Conservation (phyloP, 2,329 filamentous ascomycete species). For the Teratosphaeria gauchensis region DNA sequence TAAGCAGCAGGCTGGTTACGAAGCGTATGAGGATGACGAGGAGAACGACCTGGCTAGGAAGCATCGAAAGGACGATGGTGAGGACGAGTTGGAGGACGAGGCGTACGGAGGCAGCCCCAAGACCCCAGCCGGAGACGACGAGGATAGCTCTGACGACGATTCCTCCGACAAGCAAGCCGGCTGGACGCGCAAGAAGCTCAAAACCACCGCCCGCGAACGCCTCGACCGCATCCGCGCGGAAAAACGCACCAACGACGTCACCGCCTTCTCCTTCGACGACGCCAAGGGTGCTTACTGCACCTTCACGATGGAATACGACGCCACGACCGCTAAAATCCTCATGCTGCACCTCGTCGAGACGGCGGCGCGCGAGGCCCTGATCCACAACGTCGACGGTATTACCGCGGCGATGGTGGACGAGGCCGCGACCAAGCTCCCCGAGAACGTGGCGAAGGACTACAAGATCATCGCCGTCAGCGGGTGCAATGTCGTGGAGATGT, state of each 20-base stretch:
- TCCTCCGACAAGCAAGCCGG: background rate
- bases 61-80: slow-evolving; percentile 52
- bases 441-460: slow-evolving; percentile 62
- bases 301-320: slow-evolving; percentile 74
- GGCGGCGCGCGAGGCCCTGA: slow-evolving; percentile 65
- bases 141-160: slow-evolving; percentile 8
- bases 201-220: slow-evolving; percentile 42
- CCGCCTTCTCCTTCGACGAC: slow-evolving; percentile 71
- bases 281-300: slow-evolving; percentile 63
- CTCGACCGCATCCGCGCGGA: slow-evolving; percentile 55
- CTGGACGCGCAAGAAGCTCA: slow-evolving; percentile 8
- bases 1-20: slow-evolving; percentile 72
- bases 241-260: slow-evolving; percentile 52
- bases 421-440: slow-evolving; percentile 43
- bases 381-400: slow-evolving; percentile 77
- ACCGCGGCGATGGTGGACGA: slow-evolving; percentile 59
- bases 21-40: slow-evolving; percentile 86
- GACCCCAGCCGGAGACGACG: slow-evolving; percentile 23
- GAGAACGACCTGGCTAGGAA: slow-evolving; percentile 64
- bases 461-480: slow-evolving; percentile 74
- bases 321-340: slow-evolving; percentile 74
- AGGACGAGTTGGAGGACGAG: slow-evolving; percentile 52
- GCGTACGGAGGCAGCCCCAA: slow-evolving; percentile 39
- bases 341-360: slow-evolving; percentile 86
- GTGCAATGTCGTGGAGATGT: slow-evolving; percentile 76